Conservation (phyloP, 116 monocot species). For the Zostera marina region DNA sequence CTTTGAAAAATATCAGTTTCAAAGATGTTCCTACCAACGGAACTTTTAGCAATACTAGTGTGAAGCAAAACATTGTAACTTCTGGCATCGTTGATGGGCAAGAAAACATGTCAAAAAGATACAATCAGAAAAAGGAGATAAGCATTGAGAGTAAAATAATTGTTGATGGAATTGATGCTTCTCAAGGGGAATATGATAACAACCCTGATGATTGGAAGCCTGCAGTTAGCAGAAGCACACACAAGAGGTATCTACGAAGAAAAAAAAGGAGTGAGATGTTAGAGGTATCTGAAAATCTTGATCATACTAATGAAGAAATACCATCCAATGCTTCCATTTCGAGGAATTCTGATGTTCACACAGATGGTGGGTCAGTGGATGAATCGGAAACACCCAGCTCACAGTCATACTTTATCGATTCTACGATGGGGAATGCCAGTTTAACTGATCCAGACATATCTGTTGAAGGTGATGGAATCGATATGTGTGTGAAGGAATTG, state of each 20-base stretch:
- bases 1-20: slow-evolving; percentile 48
- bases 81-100: slow-evolving; percentile 7
- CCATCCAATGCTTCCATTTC: slow-evolving; percentile 5
- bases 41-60: slow-evolving; percentile 2
- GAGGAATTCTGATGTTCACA: slow-evolving; percentile 10
- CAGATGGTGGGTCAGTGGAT: slow-evolving; percentile 11
- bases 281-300: slow-evolving; percentile 13
- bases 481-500: slow-evolving; percentile 9
- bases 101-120: slow-evolving; percentile 10
- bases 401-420: background rate
- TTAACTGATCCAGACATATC: background rate
- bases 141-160: slow-evolving; percentile 63
- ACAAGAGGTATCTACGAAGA: slow-evolving; percentile 67
- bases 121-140: slow-evolving; percentile 32
- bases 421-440: background rate
- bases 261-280: slow-evolving; percentile 37
- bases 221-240: slow-evolving; percentile 86
- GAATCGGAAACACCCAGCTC: background rate
- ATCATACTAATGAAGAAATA: slow-evolving; percentile 5
- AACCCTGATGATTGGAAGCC: slow-evolving; percentile 70
- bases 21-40: slow-evolving; percentile 14
- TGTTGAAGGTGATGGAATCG: slow-evolving; percentile 8
- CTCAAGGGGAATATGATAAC: slow-evolving; percentile 45
- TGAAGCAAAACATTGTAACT: slow-evolving; percentile 14
- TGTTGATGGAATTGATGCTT: slow-evolving; percentile 70